Evolutionary conservation across 2,329 filamentous ascomycete species (phyloP).

Genomic region (Fusarium tricinctum): DNA sequence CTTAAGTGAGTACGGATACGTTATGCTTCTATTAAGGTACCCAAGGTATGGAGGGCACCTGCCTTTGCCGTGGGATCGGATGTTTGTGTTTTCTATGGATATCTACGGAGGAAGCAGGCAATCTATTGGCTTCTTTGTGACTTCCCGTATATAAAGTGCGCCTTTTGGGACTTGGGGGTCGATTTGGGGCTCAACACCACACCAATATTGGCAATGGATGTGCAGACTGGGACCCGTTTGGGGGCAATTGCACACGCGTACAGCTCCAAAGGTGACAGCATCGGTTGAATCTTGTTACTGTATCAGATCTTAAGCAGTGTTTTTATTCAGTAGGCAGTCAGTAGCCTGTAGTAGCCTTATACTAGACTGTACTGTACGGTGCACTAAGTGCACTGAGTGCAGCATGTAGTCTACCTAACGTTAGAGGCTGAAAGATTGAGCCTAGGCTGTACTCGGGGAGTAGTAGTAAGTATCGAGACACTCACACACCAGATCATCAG

Average conservation of each 20-base stretch:
- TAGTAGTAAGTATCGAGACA: conserved; percentile 41
- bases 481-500: conserved; percentile 39
- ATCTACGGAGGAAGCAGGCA: neutral
- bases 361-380: neutral
- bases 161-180: conserved; percentile 2
- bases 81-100: conserved; percentile 27
- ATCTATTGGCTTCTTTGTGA: conserved; percentile 26
- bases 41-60: neutral
- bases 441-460: conserved; percentile 13
- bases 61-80: conserved; percentile 26
- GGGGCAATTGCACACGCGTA: conserved; percentile 42
- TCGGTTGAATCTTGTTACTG: neutral
- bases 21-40: conserved; percentile 26
- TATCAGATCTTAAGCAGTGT: conserved; percentile 16
- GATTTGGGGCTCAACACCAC: conserved; percentile 37
- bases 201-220: conserved; percentile 40
- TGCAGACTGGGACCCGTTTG: conserved; percentile 9
- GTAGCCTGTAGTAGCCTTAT: too few relatives aligned
- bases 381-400: neutral
- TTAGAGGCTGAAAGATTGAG: too few relatives aligned
- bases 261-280: conserved; percentile 16
- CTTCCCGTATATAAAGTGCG: conserved; percentile 32
- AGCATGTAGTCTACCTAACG: neutral
- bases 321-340: too few relatives aligned
- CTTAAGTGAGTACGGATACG: conserved; percentile 32